phyloP scores from a whole-genome alignment of 2,329 filamentous ascomycete species.

The Pseudomassariella vexata region DNA sequence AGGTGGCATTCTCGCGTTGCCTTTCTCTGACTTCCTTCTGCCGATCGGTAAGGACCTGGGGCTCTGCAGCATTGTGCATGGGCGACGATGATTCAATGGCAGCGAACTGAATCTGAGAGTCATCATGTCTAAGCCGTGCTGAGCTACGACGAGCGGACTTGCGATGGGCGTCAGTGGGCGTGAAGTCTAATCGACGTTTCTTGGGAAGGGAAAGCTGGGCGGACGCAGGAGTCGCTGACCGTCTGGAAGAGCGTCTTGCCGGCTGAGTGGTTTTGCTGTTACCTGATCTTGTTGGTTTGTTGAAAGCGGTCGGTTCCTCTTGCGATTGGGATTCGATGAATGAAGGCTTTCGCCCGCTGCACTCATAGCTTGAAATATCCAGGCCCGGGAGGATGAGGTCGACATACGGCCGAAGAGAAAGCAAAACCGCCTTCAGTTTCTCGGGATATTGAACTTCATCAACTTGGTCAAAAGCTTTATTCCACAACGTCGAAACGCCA shows the following conservation, averaged over 20 bases:
- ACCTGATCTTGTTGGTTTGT: constrained; percentile 16
- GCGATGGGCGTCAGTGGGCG: constrained; percentile 17
- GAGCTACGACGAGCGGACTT: constrained; percentile 28
- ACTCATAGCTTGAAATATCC: constrained; percentile 30
- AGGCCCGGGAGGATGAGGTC: constrained; percentile 41
- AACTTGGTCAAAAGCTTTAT: constrained; percentile 57
- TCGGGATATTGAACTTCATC: constrained; percentile 58
- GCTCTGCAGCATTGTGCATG: constrained; percentile 47
- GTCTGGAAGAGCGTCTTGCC: constrained; percentile 14
- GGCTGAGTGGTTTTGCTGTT: constrained; percentile 10
- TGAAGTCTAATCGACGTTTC: constrained; percentile 17
- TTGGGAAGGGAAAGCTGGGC: constrained; percentile 25
- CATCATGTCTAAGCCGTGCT: constrained; percentile 64
- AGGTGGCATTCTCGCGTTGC: constrained; percentile 58
- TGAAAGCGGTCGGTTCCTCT: constrained; percentile 33
- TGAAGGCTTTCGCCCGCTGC: constrained; percentile 30
- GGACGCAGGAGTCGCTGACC: constrained; percentile 25
- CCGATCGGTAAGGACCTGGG: constrained; percentile 70
- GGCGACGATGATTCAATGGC: constrained; percentile 56
- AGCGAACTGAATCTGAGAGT: constrained; percentile 77
- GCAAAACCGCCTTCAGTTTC: constrained; percentile 56
- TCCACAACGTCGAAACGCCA: constrained; percentile 56
- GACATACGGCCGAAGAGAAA: constrained; percentile 49
- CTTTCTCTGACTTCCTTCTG: constrained; percentile 73
- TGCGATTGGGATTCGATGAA: constrained; percentile 44